phyloP scores from a whole-genome alignment of 192 early-diverging fungal species.

The Anaeromyces robustus region DNA sequence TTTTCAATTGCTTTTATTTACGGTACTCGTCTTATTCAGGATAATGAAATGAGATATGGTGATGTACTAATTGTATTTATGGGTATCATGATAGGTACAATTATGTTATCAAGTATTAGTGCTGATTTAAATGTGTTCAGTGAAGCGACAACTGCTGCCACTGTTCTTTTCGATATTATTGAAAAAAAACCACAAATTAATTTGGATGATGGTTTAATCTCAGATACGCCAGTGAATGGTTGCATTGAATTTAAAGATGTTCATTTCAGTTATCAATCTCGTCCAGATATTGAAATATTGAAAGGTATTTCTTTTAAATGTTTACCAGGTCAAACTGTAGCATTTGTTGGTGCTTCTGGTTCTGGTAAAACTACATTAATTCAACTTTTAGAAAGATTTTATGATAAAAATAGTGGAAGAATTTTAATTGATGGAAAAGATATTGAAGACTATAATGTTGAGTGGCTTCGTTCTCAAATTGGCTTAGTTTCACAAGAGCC shows the following conservation, averaged over 20 bases:
- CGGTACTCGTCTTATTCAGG: conserved; percentile 30
- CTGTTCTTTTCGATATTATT: conserved; percentile 62
- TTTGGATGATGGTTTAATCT: not conserved
- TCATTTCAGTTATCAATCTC: conserved; percentile 67
- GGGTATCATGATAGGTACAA: conserved; percentile 69
- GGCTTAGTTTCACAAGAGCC: conserved; percentile 89
- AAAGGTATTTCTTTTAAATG: conserved; percentile 39
- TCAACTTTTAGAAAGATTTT: conserved; percentile 72
- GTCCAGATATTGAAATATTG: conserved; percentile 66
- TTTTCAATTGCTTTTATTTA: conserved; percentile 28
- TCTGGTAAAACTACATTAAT: conserved; percentile 81
- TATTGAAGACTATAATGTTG: conserved; percentile 58
- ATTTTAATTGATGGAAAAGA: conserved; percentile 64
- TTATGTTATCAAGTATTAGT: conserved; percentile 54
- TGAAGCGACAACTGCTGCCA: conserved; percentile 63
- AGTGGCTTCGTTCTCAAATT: conserved; percentile 69
- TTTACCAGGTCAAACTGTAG: conserved; percentile 59
- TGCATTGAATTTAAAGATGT: conserved; percentile 62
- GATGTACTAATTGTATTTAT: conserved; percentile 74
- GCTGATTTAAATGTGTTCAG: conserved; percentile 60
- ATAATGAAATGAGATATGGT: conserved; percentile 18
- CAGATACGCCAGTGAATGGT: conserved; percentile 22
- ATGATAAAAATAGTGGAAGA: conserved; percentile 34
- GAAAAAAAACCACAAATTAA: conserved; percentile 64
- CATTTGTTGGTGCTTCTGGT: conserved; percentile 77